Evolutionary conservation across 2,329 filamentous ascomycete genomes (phyloP).

Genomic region (Grosmannia huntii): DNA sequence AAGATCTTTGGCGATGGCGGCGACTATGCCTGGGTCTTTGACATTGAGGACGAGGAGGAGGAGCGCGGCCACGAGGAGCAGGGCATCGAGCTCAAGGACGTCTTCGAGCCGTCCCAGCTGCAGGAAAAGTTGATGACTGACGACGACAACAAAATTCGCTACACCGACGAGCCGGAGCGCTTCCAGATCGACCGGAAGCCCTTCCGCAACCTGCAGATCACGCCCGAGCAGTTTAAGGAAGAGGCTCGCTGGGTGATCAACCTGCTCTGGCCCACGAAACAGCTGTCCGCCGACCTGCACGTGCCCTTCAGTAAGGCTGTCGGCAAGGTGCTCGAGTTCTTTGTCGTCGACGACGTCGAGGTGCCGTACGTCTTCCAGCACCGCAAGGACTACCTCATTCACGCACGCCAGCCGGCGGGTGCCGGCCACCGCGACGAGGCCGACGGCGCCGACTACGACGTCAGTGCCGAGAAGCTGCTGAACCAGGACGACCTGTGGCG

Average conservation of each 20-base stretch:
- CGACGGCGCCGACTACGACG: slow-evolving; percentile 60
- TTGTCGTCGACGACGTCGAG: slow-evolving; percentile 88
- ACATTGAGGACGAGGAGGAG: slow-evolving; percentile 77
- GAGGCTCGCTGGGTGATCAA: slow-evolving; percentile 88
- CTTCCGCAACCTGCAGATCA: slow-evolving; percentile 71
- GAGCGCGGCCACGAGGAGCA: slow-evolving; percentile 68
- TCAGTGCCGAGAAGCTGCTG: slow-evolving; percentile 74
- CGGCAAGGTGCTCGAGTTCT: slow-evolving; percentile 85
- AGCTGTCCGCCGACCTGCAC: slow-evolving; percentile 56
- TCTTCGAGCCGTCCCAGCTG: slow-evolving; percentile 93
- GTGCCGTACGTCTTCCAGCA: slow-evolving; percentile 98
- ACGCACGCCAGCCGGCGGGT: slow-evolving; percentile 55
- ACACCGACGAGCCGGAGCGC: slow-evolving; percentile 81
- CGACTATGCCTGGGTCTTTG: slow-evolving; percentile 90
- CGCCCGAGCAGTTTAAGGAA: slow-evolving; percentile 76
- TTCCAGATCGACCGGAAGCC: slow-evolving; percentile 85
- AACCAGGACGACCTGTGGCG: slow-evolving; percentile 92
- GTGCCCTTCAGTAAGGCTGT: slow-evolving; percentile 79
- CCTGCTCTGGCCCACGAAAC: slow-evolving; percentile 80
- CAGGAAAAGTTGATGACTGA: slow-evolving; percentile 92
- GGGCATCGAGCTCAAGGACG: slow-evolving; percentile 85
- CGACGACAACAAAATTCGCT: slow-evolving; percentile 82
- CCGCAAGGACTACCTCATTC: slow-evolving; percentile 93
- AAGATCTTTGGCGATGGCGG: slow-evolving; percentile 91
- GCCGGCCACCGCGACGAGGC: slow-evolving; percentile 57